Conservation (phyloP, 768 basidiomycete genomes). For the Coprinellus micaceus region DNA sequence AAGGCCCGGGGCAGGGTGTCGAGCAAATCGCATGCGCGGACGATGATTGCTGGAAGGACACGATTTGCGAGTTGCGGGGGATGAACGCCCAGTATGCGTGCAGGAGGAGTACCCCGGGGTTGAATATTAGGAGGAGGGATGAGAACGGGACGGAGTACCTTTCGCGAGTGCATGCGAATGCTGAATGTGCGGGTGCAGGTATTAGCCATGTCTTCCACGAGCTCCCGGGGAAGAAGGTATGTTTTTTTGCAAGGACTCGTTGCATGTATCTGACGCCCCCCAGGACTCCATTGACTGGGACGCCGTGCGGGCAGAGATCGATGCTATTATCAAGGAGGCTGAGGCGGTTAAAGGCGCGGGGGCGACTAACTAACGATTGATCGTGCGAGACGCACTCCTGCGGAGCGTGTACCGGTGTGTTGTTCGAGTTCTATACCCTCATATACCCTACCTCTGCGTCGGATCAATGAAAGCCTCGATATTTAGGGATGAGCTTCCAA, state of each 20-base stretch:
- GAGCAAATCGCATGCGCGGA: constrained; percentile 28
- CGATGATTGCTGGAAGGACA: constrained; percentile 34
- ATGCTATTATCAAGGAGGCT: not conserved
- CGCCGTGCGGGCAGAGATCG: not conserved
- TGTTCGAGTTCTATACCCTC: too few relatives aligned
- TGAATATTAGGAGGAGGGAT: not conserved
- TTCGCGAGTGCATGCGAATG: not conserved
- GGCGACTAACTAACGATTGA: too few relatives aligned
- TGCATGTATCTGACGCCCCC: not conserved
- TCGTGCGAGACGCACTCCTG: too few relatives aligned
- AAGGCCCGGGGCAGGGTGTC: constrained; percentile 27
- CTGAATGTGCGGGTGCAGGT: not conserved
- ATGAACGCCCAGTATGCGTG: constrained; percentile 42
- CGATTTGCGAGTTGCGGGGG: constrained; percentile 43
- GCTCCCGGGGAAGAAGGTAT: not conserved
- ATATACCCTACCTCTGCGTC: too few relatives aligned
- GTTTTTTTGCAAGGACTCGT: not conserved
- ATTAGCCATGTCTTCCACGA: not conserved
- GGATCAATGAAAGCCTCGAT: too few relatives aligned
- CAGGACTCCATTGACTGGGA: not conserved
- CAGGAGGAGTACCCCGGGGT: constrained; percentile 19
- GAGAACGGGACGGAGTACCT: not conserved
- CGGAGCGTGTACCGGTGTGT: too few relatives aligned
- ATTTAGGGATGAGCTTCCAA: too few relatives aligned
- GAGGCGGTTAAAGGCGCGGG: too few relatives aligned